A percentile compares a stretch with the other conserved stretches of the same genome.
These are phyloP conservation scores for Naegleria lovaniensis DNA, from an alignment of 208 protist genomes.

Conservation along the genomic window DNA sequence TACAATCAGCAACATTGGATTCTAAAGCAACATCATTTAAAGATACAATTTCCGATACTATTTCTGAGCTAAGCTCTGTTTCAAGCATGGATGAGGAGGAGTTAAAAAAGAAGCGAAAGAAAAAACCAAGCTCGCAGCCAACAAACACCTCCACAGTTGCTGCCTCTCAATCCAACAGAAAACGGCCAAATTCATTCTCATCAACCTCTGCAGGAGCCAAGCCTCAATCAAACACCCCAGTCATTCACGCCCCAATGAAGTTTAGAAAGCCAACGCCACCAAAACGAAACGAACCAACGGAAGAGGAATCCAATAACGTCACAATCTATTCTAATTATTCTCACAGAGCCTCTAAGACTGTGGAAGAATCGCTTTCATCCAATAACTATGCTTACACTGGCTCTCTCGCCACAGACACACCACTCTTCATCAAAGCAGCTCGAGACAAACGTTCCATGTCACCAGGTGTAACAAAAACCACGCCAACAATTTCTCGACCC, in stretches of 20 bases:
- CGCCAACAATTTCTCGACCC: too few relatives aligned
- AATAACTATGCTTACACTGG: not conserved
- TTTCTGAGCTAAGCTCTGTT: not conserved
- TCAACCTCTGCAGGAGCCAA: not conserved
- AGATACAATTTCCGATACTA: not conserved
- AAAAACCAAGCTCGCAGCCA: not conserved
- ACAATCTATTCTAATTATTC: not conserved
- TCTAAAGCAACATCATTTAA: not conserved
- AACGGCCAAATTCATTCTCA: not conserved
- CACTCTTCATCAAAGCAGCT: not conserved
- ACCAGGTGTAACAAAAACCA: not conserved
- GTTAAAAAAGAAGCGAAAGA: not conserved
- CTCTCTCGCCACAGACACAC: not conserved
- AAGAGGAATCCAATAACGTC: not conserved
- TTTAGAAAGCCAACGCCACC: conserved; percentile 10
- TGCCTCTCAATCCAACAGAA: not conserved
- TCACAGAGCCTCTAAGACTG: not conserved
- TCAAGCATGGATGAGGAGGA: not conserved
- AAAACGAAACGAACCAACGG: not conserved
- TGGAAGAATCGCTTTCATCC: too few relatives aligned
- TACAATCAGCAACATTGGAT: not conserved
- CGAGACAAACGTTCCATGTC: not conserved
- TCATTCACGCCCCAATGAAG: not conserved
- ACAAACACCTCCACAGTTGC: not conserved
- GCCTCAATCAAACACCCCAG: not conserved